Evolutionary conservation across 2,329 filamentous ascomycete genomes (phyloP).

Genomic region (Beauveria sp.): DNA sequence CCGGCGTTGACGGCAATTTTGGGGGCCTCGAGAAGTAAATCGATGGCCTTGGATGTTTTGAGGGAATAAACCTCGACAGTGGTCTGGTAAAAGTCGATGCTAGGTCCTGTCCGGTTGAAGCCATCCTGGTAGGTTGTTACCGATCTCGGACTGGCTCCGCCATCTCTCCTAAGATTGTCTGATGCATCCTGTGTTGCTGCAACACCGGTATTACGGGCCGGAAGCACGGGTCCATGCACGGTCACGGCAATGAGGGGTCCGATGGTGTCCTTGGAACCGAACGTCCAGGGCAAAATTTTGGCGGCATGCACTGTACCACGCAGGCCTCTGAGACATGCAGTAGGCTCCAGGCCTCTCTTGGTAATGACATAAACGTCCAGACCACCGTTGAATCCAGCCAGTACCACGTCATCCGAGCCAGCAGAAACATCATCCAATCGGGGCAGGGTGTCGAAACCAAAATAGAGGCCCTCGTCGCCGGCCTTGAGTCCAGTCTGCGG

Average conservation of each 20-base stretch:
- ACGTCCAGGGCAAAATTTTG: conserved; percentile 69
- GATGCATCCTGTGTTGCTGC: conserved; percentile 27
- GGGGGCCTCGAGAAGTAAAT: conserved; percentile 65
- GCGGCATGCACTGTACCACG: conserved; percentile 74
- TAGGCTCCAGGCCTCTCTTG: conserved; percentile 61
- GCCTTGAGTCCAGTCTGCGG: conserved; percentile 48
- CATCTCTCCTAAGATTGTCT: conserved; percentile 33
- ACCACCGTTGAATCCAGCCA: conserved; percentile 74
- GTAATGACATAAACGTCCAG: conserved; percentile 68
- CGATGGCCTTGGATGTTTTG: conserved; percentile 61
- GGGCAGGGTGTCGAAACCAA: conserved; percentile 69
- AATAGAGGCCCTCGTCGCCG: conserved; percentile 67
- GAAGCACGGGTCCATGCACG: conserved; percentile 66
- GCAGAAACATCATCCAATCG: conserved; percentile 28
- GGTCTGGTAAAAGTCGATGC: conserved; percentile 67
- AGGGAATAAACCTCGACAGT: conserved; percentile 85
- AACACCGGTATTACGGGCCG: conserved; percentile 18
- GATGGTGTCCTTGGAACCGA: conserved; percentile 43
- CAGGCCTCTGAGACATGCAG: conserved; percentile 67
- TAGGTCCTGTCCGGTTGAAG: conserved; percentile 25
- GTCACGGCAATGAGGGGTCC: conserved; percentile 73
- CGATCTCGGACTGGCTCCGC: conserved; percentile 33
- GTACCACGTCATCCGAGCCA: conserved; percentile 54
- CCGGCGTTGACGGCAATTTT: conserved; percentile 49
- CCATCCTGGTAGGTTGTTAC: conserved; percentile 31